Evolutionary conservation across 768 basidiomycete genomes (phyloP).

Genomic region (Candolleomyces efflorescens): DNA sequence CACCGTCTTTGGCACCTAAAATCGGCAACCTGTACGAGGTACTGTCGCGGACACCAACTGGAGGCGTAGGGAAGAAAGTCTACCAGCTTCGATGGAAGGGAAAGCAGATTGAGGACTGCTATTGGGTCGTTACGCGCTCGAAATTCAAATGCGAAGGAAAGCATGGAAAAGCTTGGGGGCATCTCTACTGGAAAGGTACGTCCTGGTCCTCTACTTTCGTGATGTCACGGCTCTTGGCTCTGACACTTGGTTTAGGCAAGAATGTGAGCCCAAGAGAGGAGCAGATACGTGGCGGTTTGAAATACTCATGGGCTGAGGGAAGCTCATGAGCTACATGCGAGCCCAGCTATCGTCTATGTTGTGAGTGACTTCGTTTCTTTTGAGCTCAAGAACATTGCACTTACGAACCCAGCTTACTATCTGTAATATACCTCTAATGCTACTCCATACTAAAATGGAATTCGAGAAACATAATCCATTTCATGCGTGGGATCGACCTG

Average conservation of each 20-base stretch:
- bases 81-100: constrained; percentile 71
- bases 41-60: constrained; percentile 61
- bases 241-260: constrained; percentile 40
- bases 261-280: constrained; percentile 56
- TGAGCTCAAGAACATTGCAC: not conserved
- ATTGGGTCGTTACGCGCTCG: constrained; percentile 73
- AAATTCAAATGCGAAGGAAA: constrained; percentile 67
- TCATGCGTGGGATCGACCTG: too few relatives aligned
- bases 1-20: constrained; percentile 52
- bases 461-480: too few relatives aligned
- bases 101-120: constrained; percentile 64
- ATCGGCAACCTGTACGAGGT: constrained; percentile 70
- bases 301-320: constrained; percentile 70
- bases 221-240: not conserved
- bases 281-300: constrained; percentile 65
- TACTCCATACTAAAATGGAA: not conserved
- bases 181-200: constrained; percentile 75
- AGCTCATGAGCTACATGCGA: constrained; percentile 32
- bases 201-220: constrained; percentile 2
- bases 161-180: constrained; percentile 84
- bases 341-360: not conserved
- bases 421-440: not conserved
- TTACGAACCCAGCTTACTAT: not conserved
- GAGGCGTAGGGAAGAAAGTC: constrained; percentile 64
- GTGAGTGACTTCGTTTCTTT: not conserved